Percentiles rank a stretch among this genome's conserved stretches.
Evolutionary conservation across 805 yeast genomes (phyloP).

Genomic region (Priceomyces fermenticarens): DNA sequence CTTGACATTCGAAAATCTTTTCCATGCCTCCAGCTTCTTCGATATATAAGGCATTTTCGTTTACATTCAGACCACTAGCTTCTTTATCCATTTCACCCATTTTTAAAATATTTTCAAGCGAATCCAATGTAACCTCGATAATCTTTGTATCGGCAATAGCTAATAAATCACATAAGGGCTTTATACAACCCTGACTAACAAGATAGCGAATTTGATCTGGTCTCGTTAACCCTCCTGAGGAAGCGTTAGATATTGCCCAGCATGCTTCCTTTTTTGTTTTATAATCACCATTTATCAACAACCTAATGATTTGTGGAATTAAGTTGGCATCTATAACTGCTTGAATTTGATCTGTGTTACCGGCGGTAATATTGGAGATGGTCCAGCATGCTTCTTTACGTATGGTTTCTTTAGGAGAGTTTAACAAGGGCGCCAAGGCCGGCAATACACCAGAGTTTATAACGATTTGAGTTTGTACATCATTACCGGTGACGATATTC

Average conservation of each 20-base stretch:
- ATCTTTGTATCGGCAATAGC: conserved; percentile 86
- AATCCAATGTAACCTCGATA: conserved; percentile 92
- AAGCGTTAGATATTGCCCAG: conserved; percentile 98
- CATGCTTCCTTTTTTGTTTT: conserved; percentile 98
- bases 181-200: conserved; percentile 93
- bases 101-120: conserved; percentile 87
- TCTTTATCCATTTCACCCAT: conserved; percentile 94
- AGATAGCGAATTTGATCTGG: conserved; percentile 94
- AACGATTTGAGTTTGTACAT: conserved; percentile 90
- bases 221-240: conserved; percentile 87
- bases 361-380: conserved; percentile 95
- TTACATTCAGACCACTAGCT: conserved; percentile 60
- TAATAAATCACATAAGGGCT: conserved; percentile 91
- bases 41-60: conserved; percentile 85
- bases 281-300: conserved; percentile 80
- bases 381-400: conserved; percentile 99
- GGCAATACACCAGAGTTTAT: conserved; percentile 89
- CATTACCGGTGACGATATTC: conserved; percentile 96
- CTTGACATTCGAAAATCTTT: conserved; percentile 89
- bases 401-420: conserved; percentile 85
- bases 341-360: conserved; percentile 92
- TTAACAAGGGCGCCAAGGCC: conserved; percentile 75
- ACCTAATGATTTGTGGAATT: conserved; percentile 84
- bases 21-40: conserved; percentile 99
- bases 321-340: conserved; percentile 94